Percentiles rank a stretch among this genome's conserved stretches.
These are phyloP conservation scores for Xeromyces bisporus DNA, from an alignment of 495 filamentous ascomycete genomes.

Conservation along the genomic window DNA sequence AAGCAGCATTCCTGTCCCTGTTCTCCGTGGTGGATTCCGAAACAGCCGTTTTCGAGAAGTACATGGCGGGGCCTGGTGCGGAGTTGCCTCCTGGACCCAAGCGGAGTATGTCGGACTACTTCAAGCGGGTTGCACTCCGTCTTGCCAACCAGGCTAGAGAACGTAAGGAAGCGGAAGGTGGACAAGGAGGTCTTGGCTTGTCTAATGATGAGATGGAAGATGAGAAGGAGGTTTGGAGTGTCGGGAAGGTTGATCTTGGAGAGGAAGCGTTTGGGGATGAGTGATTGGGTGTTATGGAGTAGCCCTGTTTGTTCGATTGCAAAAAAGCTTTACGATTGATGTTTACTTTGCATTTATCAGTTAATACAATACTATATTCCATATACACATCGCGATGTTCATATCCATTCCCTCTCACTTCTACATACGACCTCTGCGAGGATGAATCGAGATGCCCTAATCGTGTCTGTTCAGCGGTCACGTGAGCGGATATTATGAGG, in stretches of 20 bases:
- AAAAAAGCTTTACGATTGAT: too few species aligned
- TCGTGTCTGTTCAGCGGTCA: too few species aligned
- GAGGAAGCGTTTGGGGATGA: conserved; percentile 41
- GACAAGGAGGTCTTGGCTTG: conserved; percentile 66
- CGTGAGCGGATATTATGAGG: too few species aligned
- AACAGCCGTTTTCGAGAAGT: conserved; percentile 78
- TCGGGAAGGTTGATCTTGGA: conserved; percentile 79
- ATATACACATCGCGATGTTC: too few species aligned
- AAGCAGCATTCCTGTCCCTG: conserved; percentile 87
- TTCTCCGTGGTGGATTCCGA: conserved; percentile 84
- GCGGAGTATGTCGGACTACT: conserved; percentile 92
- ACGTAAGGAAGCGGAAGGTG: conserved; percentile 76
- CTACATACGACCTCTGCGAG: too few species aligned
- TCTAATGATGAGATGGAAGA: conserved; percentile 83
- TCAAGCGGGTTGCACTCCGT: conserved; percentile 76
- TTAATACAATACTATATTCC: too few species aligned
- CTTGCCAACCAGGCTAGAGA: conserved; percentile 72
- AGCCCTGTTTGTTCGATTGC: too few species aligned
- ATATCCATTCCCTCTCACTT: too few species aligned
- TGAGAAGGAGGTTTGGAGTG: conserved; percentile 87
- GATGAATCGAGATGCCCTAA: too few species aligned
- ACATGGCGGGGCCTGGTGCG: conserved; percentile 45
- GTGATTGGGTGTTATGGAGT: too few species aligned
- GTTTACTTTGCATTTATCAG: too few species aligned
- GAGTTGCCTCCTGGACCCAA: conserved; percentile 52